Evolutionary conservation across 805 yeast species (phyloP).

Genomic region (Wickerhamiella sorbophila): DNA sequence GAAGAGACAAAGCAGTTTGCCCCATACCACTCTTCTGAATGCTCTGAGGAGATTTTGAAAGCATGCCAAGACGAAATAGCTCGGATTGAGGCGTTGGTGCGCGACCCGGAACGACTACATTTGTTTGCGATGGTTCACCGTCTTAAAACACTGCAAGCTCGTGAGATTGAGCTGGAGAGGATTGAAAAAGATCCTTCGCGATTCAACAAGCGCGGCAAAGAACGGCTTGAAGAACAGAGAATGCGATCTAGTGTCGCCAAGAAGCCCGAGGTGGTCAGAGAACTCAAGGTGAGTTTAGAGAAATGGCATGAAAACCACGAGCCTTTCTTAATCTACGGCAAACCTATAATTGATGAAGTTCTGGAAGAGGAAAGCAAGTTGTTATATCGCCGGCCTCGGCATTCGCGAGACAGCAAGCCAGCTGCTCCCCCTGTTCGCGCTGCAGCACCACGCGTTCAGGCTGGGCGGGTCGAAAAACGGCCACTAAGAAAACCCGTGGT

Average conservation of each 20-base stretch:
- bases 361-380: conserved; percentile 16
- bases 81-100: conserved; percentile 34
- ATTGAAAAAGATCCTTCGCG: conserved; percentile 72
- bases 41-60: conserved; percentile 4
- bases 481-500: background rate
- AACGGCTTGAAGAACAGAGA: conserved; percentile 61
- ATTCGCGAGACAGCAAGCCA: background rate
- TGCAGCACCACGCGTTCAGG: background rate
- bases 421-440: background rate
- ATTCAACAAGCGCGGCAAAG: conserved; percentile 10
- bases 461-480: background rate
- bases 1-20: background rate
- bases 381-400: background rate
- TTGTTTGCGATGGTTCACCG: background rate
- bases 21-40: background rate
- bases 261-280: conserved; percentile 48
- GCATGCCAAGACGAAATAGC: conserved; percentile 51
- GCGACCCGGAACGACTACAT: conserved; percentile 4
- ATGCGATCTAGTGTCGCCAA: conserved; percentile 52
- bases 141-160: conserved; percentile 20
- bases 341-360: conserved; percentile 32
- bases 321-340: conserved; percentile 33
- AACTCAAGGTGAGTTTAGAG: conserved; percentile 34
- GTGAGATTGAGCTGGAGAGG: conserved; percentile 47
- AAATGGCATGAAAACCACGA: conserved; percentile 27